These are phyloP conservation scores for Scalesia atractyloides DNA, from an alignment of 129 eudicot species.

Conservation along the genomic window DNA sequence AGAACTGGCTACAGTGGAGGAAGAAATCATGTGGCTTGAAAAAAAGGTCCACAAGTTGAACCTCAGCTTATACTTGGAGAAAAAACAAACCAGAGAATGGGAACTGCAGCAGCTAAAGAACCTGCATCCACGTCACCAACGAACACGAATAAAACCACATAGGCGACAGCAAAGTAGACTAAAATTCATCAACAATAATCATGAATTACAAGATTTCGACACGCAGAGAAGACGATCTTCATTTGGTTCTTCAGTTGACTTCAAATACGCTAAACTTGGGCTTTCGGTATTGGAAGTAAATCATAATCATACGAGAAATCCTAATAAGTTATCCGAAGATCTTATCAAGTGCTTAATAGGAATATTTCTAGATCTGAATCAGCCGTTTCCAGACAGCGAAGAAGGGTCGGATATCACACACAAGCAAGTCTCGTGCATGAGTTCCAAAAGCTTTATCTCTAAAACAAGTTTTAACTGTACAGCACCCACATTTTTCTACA, in stretches of 20 bases:
- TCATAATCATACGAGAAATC: constrained; percentile 38
- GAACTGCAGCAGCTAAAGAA: constrained; percentile 40
- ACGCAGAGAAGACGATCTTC: constrained; percentile 53
- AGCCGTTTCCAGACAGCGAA: constrained; percentile 44
- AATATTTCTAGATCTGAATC: constrained; percentile 63
- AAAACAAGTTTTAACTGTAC: constrained; percentile 61
- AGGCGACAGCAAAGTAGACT: constrained; percentile 31
- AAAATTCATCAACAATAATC: constrained; percentile 23
- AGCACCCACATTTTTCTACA: constrained; percentile 44
- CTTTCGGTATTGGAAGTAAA: constrained; percentile 12
- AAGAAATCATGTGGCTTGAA: constrained; percentile 71
- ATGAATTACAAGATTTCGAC: constrained; percentile 39
- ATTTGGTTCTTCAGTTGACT: constrained; percentile 49
- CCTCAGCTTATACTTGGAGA: constrained; percentile 51
- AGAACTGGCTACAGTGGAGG: constrained; percentile 71
- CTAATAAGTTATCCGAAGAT: constrained; percentile 80
- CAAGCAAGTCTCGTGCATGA: constrained; percentile 58
- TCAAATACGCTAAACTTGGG: constrained; percentile 25
- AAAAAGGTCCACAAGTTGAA: constrained; percentile 53
- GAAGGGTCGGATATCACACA: constrained; percentile 45
- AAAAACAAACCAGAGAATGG: constrained; percentile 52
- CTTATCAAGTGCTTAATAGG: constrained; percentile 68
- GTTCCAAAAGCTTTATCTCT: constrained; percentile 64
- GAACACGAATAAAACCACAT: constrained; percentile 38
- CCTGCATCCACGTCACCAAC: constrained; percentile 41